Evolutionary conservation across 441 rosid genomes (phyloP).

Genomic region (Gossypium gossypioides): DNA sequence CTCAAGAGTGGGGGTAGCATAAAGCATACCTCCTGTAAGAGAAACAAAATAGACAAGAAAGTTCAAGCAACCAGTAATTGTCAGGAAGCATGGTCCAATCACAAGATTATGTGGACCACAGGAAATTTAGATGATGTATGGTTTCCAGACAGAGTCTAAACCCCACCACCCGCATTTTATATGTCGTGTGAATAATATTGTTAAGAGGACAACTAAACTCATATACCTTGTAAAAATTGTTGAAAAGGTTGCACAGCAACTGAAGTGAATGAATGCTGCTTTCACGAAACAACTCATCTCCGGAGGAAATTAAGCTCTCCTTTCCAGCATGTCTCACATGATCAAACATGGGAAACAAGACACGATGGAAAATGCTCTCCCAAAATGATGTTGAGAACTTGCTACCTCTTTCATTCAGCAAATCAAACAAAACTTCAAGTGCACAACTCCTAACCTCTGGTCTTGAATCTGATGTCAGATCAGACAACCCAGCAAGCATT

Average conservation of each 20-base stretch:
- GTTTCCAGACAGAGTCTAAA: not conserved
- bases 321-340: slow-evolving; percentile 91
- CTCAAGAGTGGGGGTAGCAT: slow-evolving; percentile 97
- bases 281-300: slow-evolving; percentile 88
- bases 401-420: slow-evolving; percentile 94
- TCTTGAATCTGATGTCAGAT: slow-evolving; percentile 89
- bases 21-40: slow-evolving; percentile 84
- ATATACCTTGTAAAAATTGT: slow-evolving; percentile 94
- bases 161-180: not conserved
- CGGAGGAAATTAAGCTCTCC: slow-evolving; percentile 65
- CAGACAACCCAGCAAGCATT: slow-evolving; percentile 98
- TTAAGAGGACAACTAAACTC: slow-evolving; percentile 8
- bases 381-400: slow-evolving; percentile 90
- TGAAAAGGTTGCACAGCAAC: slow-evolving; percentile 94
- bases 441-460: slow-evolving; percentile 96
- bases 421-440: slow-evolving; percentile 93
- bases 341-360: slow-evolving; percentile 96
- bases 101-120: not conserved
- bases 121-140: slow-evolving; percentile 1
- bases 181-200: not conserved
- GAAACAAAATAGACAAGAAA: not conserved
- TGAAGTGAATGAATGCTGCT: slow-evolving; percentile 98
- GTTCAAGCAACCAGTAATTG: slow-evolving; percentile 8
- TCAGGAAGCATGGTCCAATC: slow-evolving; percentile 11
- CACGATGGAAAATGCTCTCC: slow-evolving; percentile 98